These are phyloP conservation scores for Echium plantagineum DNA, from an alignment of 257 asterid species.

Conservation along the genomic window DNA sequence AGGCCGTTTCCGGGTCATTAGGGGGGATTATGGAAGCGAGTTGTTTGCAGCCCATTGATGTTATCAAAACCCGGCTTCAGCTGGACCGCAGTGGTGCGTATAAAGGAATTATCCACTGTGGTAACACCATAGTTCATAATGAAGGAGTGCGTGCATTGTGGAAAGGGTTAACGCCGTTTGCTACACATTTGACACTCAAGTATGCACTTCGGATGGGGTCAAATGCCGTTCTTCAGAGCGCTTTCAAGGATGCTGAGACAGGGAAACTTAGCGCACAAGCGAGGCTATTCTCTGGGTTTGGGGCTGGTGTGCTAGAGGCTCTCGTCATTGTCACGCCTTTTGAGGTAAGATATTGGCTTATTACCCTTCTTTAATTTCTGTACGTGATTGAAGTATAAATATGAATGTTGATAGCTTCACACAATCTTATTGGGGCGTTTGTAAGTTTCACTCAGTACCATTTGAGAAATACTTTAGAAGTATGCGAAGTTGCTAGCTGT, in stretches of 20 bases:
- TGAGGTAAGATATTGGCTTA: conserved; percentile 45
- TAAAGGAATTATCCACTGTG: conserved; percentile 82
- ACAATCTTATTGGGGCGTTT: too few relatives aligned
- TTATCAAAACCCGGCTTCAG: conserved; percentile 94
- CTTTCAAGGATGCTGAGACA: conserved; percentile 65
- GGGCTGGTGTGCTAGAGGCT: conserved; percentile 99
- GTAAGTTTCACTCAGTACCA: too few relatives aligned
- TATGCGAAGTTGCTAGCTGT: too few relatives aligned
- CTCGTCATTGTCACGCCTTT: conserved; percentile 89
- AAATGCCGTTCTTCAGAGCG: conserved; percentile 76
- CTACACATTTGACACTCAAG: conserved; percentile 84
- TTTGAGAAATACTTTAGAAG: too few relatives aligned
- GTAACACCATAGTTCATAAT: conserved; percentile 42
- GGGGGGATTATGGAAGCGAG: conserved; percentile 88
- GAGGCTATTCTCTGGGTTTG: conserved; percentile 76
- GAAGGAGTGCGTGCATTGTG: conserved; percentile 88
- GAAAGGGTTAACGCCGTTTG: conserved; percentile 97
- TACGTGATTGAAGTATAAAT: too few relatives aligned
- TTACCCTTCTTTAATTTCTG: not conserved
- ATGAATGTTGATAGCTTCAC: not conserved
- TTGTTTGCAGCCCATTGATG: conserved; percentile 92
- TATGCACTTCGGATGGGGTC: conserved; percentile 97
- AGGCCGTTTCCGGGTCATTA: conserved; percentile 83
- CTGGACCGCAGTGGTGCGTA: conserved; percentile 76
- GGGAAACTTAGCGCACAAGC: conserved; percentile 71